A percentile compares a stretch with the other conserved stretches of the same genome.
Conservation (phyloP, 2,329 filamentous ascomycete species). For the Pseudocercospora musae region DNA sequence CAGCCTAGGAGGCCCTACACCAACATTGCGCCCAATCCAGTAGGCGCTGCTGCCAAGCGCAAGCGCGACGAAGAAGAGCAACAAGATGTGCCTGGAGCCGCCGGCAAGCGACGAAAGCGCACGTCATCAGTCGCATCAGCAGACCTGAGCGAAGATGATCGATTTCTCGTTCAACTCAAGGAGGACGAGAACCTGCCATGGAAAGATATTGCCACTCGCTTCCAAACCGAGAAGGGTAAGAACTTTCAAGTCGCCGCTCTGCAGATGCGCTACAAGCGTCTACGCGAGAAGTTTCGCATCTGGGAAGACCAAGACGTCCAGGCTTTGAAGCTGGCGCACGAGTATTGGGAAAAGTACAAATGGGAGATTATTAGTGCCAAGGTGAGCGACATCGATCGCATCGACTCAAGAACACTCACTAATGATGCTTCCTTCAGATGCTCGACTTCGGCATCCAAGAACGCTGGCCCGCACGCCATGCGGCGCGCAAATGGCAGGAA, state of each 20-base stretch:
- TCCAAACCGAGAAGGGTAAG: conserved; percentile 49
- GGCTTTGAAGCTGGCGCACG: conserved; percentile 49
- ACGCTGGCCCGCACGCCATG: conserved; percentile 51
- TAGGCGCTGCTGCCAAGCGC: conserved; percentile 37
- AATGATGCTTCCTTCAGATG: conserved; percentile 41
- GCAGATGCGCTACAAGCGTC: conserved; percentile 54
- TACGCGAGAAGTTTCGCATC: conserved; percentile 49
- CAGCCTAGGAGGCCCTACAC: conserved; percentile 43
- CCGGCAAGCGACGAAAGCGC: conserved; percentile 41
- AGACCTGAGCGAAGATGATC: conserved; percentile 51
- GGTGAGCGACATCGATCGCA: conserved; percentile 36
- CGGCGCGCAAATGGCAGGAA: conserved; percentile 52
- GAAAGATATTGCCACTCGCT: conserved; percentile 54
- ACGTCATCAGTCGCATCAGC: conserved; percentile 37
- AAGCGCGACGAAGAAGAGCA: conserved; percentile 39
- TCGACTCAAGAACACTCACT: not conserved
- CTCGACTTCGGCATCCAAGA: conserved; percentile 50
- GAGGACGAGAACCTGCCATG: conserved; percentile 53
- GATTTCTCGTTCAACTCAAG: conserved; percentile 49
- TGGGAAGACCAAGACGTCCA: conserved; percentile 52
- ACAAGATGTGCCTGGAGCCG: conserved; percentile 19
- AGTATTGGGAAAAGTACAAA: conserved; percentile 53
- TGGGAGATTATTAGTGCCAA: conserved; percentile 54
- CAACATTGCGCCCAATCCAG: conserved; percentile 45
- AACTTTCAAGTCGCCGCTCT: conserved; percentile 51